phyloP scores from a whole-genome alignment of 2,329 filamentous ascomycete genomes.

The Elsinoe perseae region DNA sequence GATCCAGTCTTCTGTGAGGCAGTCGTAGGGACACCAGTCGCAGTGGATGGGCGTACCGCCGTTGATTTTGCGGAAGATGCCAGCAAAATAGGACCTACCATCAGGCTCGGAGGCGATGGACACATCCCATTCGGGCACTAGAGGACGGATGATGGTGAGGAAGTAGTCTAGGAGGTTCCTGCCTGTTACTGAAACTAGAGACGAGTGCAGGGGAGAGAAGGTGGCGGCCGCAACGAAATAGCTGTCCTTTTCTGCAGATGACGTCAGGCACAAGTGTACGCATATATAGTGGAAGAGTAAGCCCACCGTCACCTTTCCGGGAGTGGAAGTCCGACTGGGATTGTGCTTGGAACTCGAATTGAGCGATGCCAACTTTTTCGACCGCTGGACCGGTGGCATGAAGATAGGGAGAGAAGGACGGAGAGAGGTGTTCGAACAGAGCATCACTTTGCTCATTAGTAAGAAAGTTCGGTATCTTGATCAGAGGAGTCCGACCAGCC shows the following conservation, averaged over 20 bases:
- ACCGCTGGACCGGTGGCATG: conserved; percentile 1
- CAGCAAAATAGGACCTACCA: background rate
- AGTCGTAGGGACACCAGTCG: conserved; percentile 8
- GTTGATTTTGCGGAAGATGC: conserved; percentile 11
- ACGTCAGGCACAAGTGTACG: too few species aligned
- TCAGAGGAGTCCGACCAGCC: background rate
- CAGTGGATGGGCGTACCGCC: conserved; percentile 5
- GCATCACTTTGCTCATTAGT: background rate
- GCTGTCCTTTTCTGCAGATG: background rate
- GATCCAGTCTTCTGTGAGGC: conserved; percentile 7
- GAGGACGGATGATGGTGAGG: background rate
- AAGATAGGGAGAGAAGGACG: background rate
- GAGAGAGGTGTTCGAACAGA: background rate
- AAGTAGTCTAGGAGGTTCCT: background rate
- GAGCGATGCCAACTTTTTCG: conserved; percentile 4
- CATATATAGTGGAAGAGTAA: background rate
- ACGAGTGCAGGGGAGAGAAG: background rate
- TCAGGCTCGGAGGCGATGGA: background rate
- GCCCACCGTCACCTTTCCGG: background rate
- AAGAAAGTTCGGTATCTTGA: background rate
- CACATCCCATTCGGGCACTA: conserved; percentile 3
- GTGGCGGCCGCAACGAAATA: background rate
- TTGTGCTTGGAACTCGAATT: conserved; percentile 8
- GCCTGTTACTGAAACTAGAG: background rate
- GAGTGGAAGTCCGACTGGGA: background rate